These are phyloP conservation scores for Taphrina sp. DNA, from an alignment of 1,139 yeast species.

Conservation along the genomic window DNA sequence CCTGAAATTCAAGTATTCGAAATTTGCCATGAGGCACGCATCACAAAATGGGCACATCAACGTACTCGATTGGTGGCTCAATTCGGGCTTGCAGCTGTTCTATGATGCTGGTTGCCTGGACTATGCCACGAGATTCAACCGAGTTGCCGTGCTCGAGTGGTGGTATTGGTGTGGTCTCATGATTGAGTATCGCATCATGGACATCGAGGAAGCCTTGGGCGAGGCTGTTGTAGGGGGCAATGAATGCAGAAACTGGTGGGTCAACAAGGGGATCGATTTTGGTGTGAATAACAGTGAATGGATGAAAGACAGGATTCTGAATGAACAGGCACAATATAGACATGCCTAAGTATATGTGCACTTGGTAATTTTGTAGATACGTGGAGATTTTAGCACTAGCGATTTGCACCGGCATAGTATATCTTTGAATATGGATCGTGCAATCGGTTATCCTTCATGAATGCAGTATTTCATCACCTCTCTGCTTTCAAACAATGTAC, in stretches of 20 bases:
- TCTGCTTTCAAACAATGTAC: too few species aligned
- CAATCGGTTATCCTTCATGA: too few species aligned
- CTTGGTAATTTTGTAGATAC: too few species aligned
- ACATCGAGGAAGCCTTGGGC: conserved; percentile 29
- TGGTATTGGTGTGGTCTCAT: conserved; percentile 29
- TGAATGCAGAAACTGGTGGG: conserved; percentile 30
- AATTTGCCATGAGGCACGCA: conserved; percentile 30
- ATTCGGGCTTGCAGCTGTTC: conserved; percentile 25
- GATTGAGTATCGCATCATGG: conserved; percentile 33
- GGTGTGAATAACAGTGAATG: conserved; percentile 31
- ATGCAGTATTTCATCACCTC: too few species aligned
- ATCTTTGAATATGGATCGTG: too few species aligned
- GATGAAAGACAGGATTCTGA: conserved; percentile 28
- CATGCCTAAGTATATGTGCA: conserved; percentile 29
- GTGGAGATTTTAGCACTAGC: too few species aligned
- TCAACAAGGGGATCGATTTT: conserved; percentile 27
- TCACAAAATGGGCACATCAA: conserved; percentile 26
- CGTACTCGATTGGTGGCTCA: conserved; percentile 31
- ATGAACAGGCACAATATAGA: conserved; percentile 26
- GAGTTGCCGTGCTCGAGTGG: conserved; percentile 31
- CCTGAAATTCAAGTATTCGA: conserved; percentile 27
- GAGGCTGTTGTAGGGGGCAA: conserved; percentile 32
- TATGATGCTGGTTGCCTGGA: conserved; percentile 29
- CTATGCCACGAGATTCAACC: conserved; percentile 30
- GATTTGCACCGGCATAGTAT: too few species aligned